Evolutionary conservation across 371 early-diverging fungal species (phyloP).

Genomic region (Mortierella sp.): DNA sequence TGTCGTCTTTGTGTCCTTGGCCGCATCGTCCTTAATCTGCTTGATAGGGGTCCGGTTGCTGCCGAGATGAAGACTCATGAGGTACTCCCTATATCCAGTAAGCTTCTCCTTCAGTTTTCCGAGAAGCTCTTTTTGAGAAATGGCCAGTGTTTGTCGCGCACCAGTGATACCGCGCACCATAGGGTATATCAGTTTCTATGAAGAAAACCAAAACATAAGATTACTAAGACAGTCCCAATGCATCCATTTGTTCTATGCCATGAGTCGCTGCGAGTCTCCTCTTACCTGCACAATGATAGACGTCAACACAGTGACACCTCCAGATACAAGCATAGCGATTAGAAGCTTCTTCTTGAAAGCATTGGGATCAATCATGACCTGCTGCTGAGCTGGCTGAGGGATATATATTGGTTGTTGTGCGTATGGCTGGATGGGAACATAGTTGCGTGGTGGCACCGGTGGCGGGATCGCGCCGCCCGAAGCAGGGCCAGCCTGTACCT

Average conservation of each 20-base stretch:
- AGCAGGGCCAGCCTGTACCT: slow-evolving; percentile 6
- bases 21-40: slow-evolving; percentile 13
- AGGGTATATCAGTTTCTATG: slow-evolving; percentile 54
- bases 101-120: slow-evolving; percentile 48
- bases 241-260: background rate
- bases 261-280: background rate
- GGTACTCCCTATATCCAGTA: slow-evolving; percentile 41
- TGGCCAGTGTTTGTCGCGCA: slow-evolving; percentile 47
- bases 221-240: too few relatives aligned
- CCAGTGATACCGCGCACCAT: slow-evolving; percentile 50
- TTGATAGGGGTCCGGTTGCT: slow-evolving; percentile 22
- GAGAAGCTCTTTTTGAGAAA: slow-evolving; percentile 53
- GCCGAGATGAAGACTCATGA: slow-evolving; percentile 36
- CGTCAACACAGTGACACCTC: slow-evolving; percentile 41
- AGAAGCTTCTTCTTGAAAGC: slow-evolving; percentile 53
- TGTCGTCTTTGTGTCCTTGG: slow-evolving; percentile 30
- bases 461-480: slow-evolving; percentile 27
- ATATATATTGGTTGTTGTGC: slow-evolving; percentile 30
- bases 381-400: slow-evolving; percentile 26
- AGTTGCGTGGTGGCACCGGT: slow-evolving; percentile 57
- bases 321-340: slow-evolving; percentile 53
- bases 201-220: background rate
- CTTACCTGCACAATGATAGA: slow-evolving; percentile 52
- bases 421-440: slow-evolving; percentile 22
- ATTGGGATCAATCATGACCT: slow-evolving; percentile 28